A percentile compares a stretch with the other conserved stretches of the same genome.
Conservation (phyloP, 2,329 filamentous ascomycete species). For the Magnaporthiopsis poae region DNA sequence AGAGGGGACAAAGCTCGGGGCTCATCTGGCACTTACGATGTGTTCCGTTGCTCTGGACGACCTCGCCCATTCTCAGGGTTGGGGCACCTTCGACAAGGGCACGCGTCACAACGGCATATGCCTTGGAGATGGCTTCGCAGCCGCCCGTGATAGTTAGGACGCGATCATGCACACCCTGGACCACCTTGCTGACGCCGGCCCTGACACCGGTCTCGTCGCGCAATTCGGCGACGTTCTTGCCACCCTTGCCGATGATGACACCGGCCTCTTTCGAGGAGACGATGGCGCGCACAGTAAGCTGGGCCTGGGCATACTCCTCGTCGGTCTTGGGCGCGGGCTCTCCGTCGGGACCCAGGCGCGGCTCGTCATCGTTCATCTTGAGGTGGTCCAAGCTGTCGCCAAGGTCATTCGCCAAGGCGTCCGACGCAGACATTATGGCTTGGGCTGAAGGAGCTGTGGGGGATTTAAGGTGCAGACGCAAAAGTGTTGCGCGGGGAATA, state of each 20-base stretch:
- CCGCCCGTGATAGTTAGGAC: conserved; percentile 90
- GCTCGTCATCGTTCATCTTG: conserved; percentile 52
- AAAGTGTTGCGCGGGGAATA: background rate
- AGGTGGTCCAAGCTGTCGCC: conserved; percentile 54
- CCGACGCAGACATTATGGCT: conserved; percentile 47
- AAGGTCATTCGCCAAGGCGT: conserved; percentile 50
- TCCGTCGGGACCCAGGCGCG: conserved; percentile 59
- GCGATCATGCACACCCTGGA: conserved; percentile 92
- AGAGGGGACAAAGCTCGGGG: background rate
- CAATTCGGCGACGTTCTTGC: conserved; percentile 95
- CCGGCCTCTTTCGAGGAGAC: conserved; percentile 98
- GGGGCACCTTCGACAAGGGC: conserved; percentile 87
- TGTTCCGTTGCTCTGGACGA: conserved; percentile 77
- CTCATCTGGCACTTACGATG: conserved; percentile 60
- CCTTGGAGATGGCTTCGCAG: conserved; percentile 78
- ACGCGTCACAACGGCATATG: conserved; percentile 86
- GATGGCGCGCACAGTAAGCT: conserved; percentile 90
- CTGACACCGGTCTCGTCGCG: conserved; percentile 96
- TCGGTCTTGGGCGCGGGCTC: conserved; percentile 82
- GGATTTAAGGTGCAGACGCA: background rate
- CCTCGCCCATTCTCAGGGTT: conserved; percentile 89
- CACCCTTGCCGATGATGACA: conserved; percentile 96
- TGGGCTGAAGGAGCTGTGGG: background rate
- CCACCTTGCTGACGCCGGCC: conserved; percentile 96
- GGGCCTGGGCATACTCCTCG: conserved; percentile 87